Evolutionary conservation across 1,284 basidiomycete genomes (phyloP).

Genomic region (Retiboletus flavoniger): DNA sequence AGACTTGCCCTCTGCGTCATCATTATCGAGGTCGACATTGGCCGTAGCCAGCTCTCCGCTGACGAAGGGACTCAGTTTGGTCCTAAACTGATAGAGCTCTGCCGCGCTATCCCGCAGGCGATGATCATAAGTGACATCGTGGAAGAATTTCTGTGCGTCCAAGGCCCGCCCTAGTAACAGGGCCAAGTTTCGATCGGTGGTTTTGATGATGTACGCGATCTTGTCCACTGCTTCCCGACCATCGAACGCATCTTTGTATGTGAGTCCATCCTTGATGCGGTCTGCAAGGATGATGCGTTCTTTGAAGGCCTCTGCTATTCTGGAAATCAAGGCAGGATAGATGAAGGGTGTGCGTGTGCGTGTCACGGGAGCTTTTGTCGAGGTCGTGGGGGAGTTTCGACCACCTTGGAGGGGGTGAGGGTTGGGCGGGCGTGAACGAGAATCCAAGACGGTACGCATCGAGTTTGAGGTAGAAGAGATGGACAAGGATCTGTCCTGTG

Average conservation of each 20-base stretch:
- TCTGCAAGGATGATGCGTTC: conserved; percentile 78
- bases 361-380: conserved; percentile 37
- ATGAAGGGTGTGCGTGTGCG: conserved; percentile 66
- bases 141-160: conserved; percentile 99
- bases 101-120: conserved; percentile 84
- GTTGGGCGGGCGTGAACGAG: conserved; percentile 42
- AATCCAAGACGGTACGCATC: conserved; percentile 36
- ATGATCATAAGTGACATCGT: conserved; percentile 99
- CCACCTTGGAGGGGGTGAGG: conserved; percentile 35
- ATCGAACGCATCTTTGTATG: conserved; percentile 96
- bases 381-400: conserved; percentile 52
- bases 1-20: conserved; percentile 35
- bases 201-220: conserved; percentile 97
- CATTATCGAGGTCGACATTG: conserved; percentile 28
- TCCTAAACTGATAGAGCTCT: conserved; percentile 93
- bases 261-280: conserved; percentile 90
- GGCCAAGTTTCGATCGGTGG: conserved; percentile 94
- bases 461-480: conserved; percentile 62
- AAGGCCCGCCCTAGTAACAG: conserved; percentile 91
- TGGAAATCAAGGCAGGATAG: conserved; percentile 93
- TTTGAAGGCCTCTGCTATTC: conserved; percentile 92
- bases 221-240: conserved; percentile 96
- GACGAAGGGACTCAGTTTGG: conserved; percentile 73
- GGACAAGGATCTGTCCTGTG: conserved; percentile 71
- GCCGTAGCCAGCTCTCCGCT: conserved; percentile 63